Conservation (phyloP, 176 grass and related monocot genomes). For the Phoenix roebelenii region DNA sequence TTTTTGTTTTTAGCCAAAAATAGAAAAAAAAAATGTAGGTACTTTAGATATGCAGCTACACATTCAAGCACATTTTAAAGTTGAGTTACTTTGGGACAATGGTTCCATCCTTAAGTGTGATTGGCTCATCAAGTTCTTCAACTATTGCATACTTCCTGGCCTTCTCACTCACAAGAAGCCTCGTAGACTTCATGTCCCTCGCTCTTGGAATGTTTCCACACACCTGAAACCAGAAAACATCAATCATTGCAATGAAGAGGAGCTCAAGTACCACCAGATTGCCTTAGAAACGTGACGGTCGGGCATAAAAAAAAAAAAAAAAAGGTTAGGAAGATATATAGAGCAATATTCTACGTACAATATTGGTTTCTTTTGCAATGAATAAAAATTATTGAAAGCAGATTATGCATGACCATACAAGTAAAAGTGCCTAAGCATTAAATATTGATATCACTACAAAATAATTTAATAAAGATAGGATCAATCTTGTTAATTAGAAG, state of each 20-base stretch:
- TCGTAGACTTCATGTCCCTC: constrained; percentile 83
- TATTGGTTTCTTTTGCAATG: too few species aligned
- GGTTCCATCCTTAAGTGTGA: constrained; percentile 62
- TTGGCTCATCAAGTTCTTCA: constrained; percentile 66
- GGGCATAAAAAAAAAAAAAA: too few species aligned
- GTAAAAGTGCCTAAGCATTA: too few species aligned
- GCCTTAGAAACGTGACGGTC: too few species aligned
- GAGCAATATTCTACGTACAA: too few species aligned
- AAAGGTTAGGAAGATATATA: too few species aligned
- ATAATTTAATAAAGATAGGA: too few species aligned
- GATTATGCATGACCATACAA: too few species aligned
- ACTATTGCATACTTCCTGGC: constrained; percentile 89
- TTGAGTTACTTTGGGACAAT: constrained; percentile 65
- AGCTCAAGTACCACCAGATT: not conserved
- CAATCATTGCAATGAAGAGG: not conserved
- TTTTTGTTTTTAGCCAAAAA: too few species aligned
- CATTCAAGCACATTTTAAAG: constrained; percentile 92
- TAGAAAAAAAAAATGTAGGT: constrained; percentile 15
- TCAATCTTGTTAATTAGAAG: too few species aligned
- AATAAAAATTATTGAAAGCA: too few species aligned
- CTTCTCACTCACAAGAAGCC: constrained; percentile 72
- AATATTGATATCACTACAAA: too few species aligned
- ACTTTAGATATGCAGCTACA: constrained; percentile 94
- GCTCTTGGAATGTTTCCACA: constrained; percentile 85
- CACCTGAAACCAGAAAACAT: constrained; percentile 34